Base-by-base conservation (phyloP, 495 filamentous ascomycete species). In the Neurospora sp. region DNA sequence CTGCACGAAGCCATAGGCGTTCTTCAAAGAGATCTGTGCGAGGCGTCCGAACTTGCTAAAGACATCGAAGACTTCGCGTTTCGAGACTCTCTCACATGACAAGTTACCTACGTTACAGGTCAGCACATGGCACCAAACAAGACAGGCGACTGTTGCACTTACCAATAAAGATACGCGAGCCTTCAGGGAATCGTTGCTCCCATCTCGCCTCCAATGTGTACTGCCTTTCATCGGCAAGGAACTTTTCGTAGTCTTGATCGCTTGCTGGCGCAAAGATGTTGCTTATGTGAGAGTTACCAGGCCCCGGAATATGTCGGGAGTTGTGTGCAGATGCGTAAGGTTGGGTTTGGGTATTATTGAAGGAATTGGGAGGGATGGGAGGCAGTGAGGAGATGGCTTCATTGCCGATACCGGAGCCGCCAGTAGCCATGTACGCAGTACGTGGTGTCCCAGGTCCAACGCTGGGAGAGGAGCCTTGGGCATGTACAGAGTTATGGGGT, bases 1-100 rank as follows among this genome's bases (percentile, higher is more conserved):
- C 79, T 99, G 96, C 48, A 98, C 94, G 77, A 99, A 99, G 4
- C 96, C 96, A 82, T 97, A 99, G 3, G 94, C 94, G 80, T 94
- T 93, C 78, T 98, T 98, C 78, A 99, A 93, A 3, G 94, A 97
- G 45, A 99, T 93, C 79, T 99, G 96, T 3, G 95, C 95, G 42
- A 99, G 83, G 71, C 90, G 91, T 41, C 96, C 96, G 81, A 94
- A 94, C 59, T 88, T 87, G 78, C 91, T 89, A 77, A 99, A 99
- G 18, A 93, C 86, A 73, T 95, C 91, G 78, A 97, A 98, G 44
- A 98, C 87, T 79, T 98, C 95, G 73, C 92, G 89, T 80, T 99
- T 98, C 0, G 94, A 94, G 12, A 97, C 94, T 79, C 93, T 89
- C 78, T 99, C 96, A 35, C 92, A 94, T 37, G 93, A 94, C 31